These are phyloP conservation scores for Bullera alba DNA, from an alignment of 768 basidiomycete genomes.

Conservation along the genomic window DNA sequence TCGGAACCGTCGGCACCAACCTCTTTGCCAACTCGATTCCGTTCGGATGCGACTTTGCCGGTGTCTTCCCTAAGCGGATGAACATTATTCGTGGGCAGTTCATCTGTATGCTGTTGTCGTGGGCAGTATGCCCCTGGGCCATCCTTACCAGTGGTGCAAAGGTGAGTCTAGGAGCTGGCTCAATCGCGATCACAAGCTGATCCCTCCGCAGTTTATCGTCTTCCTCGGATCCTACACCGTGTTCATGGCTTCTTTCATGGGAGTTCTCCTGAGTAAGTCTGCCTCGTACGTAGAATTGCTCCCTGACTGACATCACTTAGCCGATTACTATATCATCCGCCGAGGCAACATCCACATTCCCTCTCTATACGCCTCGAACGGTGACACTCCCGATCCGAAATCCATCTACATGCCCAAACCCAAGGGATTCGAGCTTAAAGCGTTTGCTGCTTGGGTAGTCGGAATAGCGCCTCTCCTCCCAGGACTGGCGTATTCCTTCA, in stretches of 20 bases:
- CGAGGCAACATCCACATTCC: conserved; percentile 5
- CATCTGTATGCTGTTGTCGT: conserved; percentile 1
- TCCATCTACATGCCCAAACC: conserved; percentile 5
- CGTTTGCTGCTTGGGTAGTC: conserved; percentile 5
- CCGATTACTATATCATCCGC: conserved; percentile 7
- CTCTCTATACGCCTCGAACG: not conserved
- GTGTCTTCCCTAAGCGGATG: not conserved
- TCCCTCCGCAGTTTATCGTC: no score
- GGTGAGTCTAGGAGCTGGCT: no score
- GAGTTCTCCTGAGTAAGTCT: no score
- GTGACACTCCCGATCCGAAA: conserved; percentile 1
- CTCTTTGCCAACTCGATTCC: conserved; percentile 7
- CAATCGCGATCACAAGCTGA: no score
- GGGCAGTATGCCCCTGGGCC: conserved; percentile 3
- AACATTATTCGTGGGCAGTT: conserved; percentile 2
- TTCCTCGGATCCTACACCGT: no score
- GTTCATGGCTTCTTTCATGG: no score
- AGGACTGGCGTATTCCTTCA: no score
- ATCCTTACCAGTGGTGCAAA: conserved; percentile 6
- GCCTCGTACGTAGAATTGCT: not conserved
- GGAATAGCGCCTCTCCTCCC: conserved; percentile 54
- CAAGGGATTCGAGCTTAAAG: conserved; percentile 6
- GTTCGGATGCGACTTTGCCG: not conserved
- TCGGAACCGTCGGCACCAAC: conserved; percentile 2
- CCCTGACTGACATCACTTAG: not conserved